Evolutionary conservation across 2,329 filamentous ascomycete genomes (phyloP), one percentile per base, ranked within the genome.

Genomic region (Apiospora koreana): DNA sequence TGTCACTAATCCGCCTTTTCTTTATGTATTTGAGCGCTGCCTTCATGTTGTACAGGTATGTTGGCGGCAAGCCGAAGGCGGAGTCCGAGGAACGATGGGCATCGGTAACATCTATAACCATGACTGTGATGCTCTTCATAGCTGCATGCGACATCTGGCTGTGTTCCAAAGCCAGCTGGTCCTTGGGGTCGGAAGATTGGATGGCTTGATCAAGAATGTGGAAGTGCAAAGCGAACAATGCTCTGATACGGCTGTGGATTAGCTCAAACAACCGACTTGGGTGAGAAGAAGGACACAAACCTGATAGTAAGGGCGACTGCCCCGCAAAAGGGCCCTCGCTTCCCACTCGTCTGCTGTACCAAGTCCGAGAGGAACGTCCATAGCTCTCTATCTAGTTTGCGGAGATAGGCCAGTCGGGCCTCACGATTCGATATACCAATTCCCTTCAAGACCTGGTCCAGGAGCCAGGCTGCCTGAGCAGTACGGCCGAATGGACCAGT

Each of bases 381-480:
- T 2, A 71, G 18, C 25, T 46, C 46, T 38, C 14, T n/a, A 31
- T 72, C 69, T 25, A 72, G 48, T 31, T 4, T 46, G 2, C 66
- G 45, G 12, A 72, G 67, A 2, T 18, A 54, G n/a, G 10, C 21
- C 21, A 72, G 43, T 18, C 65, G 41, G 31, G 38, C 64, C 25
- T 68, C 45, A 12, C 68, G 16, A 25, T 41, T 42, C 10, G 64
- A 23, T 14, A 65, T 69, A 3, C 43, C 46, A 28, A 71, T 54
- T 6, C n/a, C 66, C 16, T 72, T 67, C 14, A 78, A 64, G 8
- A 76, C 71, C 46, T 74, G 71, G 65, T 76, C 76, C 8, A 76
- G 41, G 21, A 77, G 74, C 69, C 72, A 75, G 21, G 73, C 71
- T 10, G 75, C 77, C 68, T 76, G 75, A 2, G 73, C 74, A 6